Evolutionary conservation across 1,284 basidiomycete genomes (phyloP), one percentile per base, ranked within the genome.

Genomic region (Pseudozyma tsukubaensis): DNA sequence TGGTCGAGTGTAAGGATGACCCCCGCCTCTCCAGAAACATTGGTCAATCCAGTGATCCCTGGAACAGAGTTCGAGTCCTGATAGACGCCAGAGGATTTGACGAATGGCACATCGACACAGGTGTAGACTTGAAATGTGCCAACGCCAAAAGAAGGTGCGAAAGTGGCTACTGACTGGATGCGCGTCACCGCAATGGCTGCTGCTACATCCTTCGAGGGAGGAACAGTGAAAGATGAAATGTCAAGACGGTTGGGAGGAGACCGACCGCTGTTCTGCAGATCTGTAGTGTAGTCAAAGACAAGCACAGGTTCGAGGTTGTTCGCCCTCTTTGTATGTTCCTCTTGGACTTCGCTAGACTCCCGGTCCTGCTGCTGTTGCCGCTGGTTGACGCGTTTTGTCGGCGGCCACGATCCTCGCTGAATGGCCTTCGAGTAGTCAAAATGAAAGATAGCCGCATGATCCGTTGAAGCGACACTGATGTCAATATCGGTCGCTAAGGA

Each of bases 261-360:
- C 1, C 49, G 12, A 34, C 70, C 63, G 29, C 50, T 51, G 8
- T 14, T 36, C 10, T 59, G 55, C 18, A 76, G 48, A 45, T 76
- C 72, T 19, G 56, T 68, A 24, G 49, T 73, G 24, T 74, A 52
- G 56, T 73, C 72, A 32, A 76, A 60, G 4, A 73, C 40, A 11
- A 76, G 47, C 1, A 63, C 45, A 1, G 72, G 67, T 7, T 57
- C 50, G 44, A 59, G 14, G 53, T 62, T 59, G n/a, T 64, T 50
- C 9, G 56, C 64, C 18, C 64, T 51, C 36, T 51, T 59, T 21
- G 34, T n/a, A 11, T n/a, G 34, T 2, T 32, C 32, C 10, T 36
- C 11, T 24, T 19, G 16, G 3, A n/a, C 42, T 29, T 29, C 24
- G 24, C 24, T 29, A 29, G 24, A 29, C 24, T 29, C 24, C 24